These are phyloP conservation scores for Amoeboradix gromovi DNA, from an alignment of 371 early-diverging fungal species.

Conservation along the genomic window DNA sequence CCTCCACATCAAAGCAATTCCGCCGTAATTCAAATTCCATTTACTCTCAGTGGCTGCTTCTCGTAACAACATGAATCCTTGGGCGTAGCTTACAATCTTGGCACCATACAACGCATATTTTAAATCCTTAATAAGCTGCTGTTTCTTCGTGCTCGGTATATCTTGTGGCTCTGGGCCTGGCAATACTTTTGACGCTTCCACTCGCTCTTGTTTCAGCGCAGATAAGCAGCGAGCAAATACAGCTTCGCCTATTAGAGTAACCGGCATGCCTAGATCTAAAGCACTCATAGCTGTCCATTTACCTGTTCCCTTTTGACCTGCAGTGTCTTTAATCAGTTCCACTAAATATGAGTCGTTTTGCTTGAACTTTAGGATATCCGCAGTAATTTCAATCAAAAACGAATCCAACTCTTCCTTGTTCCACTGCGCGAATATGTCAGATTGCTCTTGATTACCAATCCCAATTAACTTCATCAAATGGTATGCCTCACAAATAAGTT, in stretches of 20 bases:
- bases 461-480: conserved; percentile 57
- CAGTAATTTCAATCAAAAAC: conserved; percentile 84
- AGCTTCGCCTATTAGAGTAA: conserved; percentile 87
- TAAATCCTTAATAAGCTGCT: conserved; percentile 42
- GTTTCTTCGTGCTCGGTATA: conserved; percentile 49
- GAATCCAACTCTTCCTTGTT: conserved; percentile 81
- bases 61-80: conserved; percentile 94
- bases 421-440: conserved; percentile 62
- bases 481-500: conserved; percentile 89
- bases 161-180: conserved; percentile 24
- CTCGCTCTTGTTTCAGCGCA: conserved; percentile 71
- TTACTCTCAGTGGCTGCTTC: conserved; percentile 63
- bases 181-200: conserved; percentile 54
- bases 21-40: conserved; percentile 85
- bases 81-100: conserved; percentile 91
- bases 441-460: conserved; percentile 52
- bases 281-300: conserved; percentile 90
- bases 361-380: conserved; percentile 67
- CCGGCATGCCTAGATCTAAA: conserved; percentile 69
- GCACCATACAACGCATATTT: conserved; percentile 68
- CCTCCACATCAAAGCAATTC: conserved; percentile 92
- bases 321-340: conserved; percentile 79
- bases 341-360: conserved; percentile 49
- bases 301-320: conserved; percentile 97
- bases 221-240: conserved; percentile 90